phyloP scores from a whole-genome alignment of 2,329 filamentous ascomycete genomes.

The Colletotrichum euphorbiae region DNA sequence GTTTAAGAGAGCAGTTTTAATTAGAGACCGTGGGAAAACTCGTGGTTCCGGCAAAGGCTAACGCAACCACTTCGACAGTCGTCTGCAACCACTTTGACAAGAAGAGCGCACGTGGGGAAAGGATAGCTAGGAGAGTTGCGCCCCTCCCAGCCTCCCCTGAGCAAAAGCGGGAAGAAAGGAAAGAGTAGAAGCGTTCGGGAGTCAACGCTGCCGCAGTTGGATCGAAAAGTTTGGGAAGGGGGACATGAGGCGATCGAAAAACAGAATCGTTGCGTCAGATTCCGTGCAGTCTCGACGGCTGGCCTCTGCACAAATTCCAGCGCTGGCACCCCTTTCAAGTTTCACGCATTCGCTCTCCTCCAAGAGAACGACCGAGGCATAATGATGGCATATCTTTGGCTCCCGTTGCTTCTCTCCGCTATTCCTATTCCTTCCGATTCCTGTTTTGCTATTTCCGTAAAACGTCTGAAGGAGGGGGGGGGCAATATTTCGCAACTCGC shows the following conservation, averaged over 20 bases:
- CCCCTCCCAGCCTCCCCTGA: not conserved
- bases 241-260: slow-evolving; percentile 12
- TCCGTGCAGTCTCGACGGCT: not conserved
- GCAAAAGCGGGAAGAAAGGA: not conserved
- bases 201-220: not conserved
- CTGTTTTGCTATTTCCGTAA: no score
- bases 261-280: slow-evolving; percentile 14
- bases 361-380: not conserved
- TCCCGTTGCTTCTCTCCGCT: not conserved
- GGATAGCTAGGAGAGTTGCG: no score
- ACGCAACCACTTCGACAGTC: slow-evolving; percentile 34
- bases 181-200: not conserved
- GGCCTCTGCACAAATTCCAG: not conserved
- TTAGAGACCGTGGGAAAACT: no score
- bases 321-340: not conserved
- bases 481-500: no score
- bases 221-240: not conserved
- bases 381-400: not conserved
- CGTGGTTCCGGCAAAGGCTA: slow-evolving; percentile 32
- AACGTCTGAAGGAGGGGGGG: no score
- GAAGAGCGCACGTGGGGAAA: slow-evolving; percentile 25
- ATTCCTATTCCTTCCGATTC: no score
- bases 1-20: slow-evolving; percentile 1
- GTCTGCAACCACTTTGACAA: slow-evolving; percentile 33
- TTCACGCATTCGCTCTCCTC: not conserved